phyloP scores from a whole-genome alignment of 768 basidiomycete genomes.

The Cystobasidium tubakii region DNA sequence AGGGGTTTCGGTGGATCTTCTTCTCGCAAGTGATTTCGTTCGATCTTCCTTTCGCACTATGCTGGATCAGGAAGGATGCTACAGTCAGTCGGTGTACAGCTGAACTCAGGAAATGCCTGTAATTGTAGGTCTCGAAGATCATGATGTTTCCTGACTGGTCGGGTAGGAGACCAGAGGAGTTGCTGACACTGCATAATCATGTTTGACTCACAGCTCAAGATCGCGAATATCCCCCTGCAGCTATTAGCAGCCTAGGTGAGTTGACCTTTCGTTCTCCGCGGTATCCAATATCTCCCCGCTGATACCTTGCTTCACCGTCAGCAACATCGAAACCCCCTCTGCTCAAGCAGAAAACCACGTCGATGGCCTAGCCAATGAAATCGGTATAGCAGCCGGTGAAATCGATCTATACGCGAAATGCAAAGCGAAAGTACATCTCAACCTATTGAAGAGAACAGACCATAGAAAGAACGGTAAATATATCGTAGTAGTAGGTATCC shows the following conservation, averaged over 20 bases:
- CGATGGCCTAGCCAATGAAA: conserved; percentile 73
- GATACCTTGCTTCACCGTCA: conserved; percentile 55
- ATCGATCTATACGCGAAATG: conserved; percentile 89
- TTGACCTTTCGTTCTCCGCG: too few species aligned
- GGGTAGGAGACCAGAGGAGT: too few species aligned
- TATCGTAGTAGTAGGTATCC: conserved; percentile 94
- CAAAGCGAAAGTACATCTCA: conserved; percentile 94
- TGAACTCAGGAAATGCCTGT: conserved; percentile 71
- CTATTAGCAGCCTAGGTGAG: too few species aligned
- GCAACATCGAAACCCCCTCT: conserved; percentile 78
- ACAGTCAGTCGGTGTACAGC: conserved; percentile 96
- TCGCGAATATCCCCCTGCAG: conserved; percentile 87
- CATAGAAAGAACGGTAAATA: conserved; percentile 84
- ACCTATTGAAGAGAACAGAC: conserved; percentile 71
- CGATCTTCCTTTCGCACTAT: conserved; percentile 86
- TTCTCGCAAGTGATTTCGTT: too few species aligned
- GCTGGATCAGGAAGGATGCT: conserved; percentile 78
- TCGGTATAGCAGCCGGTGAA: conserved; percentile 77
- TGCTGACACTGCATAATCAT: not conserved
- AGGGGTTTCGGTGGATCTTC: conserved; percentile 98
- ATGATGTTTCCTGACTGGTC: too few species aligned
- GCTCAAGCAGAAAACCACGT: conserved; percentile 90
- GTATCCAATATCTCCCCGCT: conserved; percentile 60
- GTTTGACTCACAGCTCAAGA: conserved; percentile 58
- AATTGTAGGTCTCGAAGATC: conserved; percentile 64